Evolutionary conservation across 345 rosid species (phyloP), one percentile per base, ranked within the genome.

Genomic region (Hibiscus tridactylites): DNA sequence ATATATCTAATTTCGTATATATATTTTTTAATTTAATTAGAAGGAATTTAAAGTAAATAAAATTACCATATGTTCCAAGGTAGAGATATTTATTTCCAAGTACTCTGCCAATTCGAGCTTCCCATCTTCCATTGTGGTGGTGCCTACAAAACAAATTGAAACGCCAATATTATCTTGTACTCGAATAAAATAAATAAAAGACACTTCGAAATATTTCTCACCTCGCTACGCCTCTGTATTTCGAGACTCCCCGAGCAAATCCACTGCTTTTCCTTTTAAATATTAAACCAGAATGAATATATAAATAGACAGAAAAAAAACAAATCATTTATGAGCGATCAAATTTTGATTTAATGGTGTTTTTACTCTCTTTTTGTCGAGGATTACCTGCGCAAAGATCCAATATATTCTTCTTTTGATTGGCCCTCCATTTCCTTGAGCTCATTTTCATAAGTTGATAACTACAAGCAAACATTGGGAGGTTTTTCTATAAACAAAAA

Each of bases 171-270:
- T 21, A 21, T 21, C 24, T 21, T 21, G 24, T 21, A 21, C 24
- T 21, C 24, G 1, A 21, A 21, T 21, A 21, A 21, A 21, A 21
- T 9, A 2, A 44, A 44, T 12, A 6, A 37, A 37, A 37, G 24
- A 21, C 24, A 21, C 24, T 0, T 21, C 24, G 24, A 21, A 21
- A 21, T 21, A 21, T 21, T 21, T 37, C 42, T 37, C 52, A 94
- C 98, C 97, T 90, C 42, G 99, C 97, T 0, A 95, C 97, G 0
- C 97, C 99, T 86, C 99, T 84, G 60, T 88, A 95, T 65, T 95
- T 95, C 12, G 99, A 95, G 15, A 90, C 92, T 9, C 97, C 97
- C 6, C 97, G 96, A 65, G 97, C 90, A 75, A 95, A 95, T 50
- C 97, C 97, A 78, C 93, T 95, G 75, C 99, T 95, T 79, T 91